Conservation (phyloP, 2,329 filamentous ascomycete species). For the Venturiaceae sp. region DNA sequence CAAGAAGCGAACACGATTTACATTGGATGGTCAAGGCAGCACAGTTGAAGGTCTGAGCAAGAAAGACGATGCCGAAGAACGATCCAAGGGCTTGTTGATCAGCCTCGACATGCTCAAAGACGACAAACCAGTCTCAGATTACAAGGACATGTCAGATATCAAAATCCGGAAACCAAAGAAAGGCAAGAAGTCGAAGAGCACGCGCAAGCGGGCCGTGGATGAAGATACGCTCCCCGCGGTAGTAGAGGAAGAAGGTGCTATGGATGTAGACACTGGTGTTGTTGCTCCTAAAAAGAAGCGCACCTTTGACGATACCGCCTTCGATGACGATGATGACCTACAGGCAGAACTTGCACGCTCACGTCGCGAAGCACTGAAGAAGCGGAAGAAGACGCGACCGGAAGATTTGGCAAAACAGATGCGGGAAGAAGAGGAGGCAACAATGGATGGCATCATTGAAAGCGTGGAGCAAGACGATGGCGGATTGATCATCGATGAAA, state of each 20-base stretch:
- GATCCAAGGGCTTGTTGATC: conserved; percentile 56
- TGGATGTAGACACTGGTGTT: conserved; percentile 60
- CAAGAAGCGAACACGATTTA: conserved; percentile 83
- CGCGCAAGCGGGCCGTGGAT: conserved; percentile 57
- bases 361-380: conserved; percentile 75
- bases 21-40: conserved; percentile 68
- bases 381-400: conserved; percentile 75
- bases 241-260: conserved; percentile 36
- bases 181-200: conserved; percentile 63
- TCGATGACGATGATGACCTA: conserved; percentile 87
- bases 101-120: conserved; percentile 63
- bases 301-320: conserved; percentile 54
- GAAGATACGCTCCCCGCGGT: conserved; percentile 43
- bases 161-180: conserved; percentile 94
- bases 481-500: conserved; percentile 89
- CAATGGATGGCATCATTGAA: conserved; percentile 36
- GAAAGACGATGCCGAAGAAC: conserved; percentile 44
- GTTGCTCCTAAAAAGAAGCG: conserved; percentile 46
- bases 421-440: conserved; percentile 47
- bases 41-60: conserved; percentile 47
- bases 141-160: conserved; percentile 74
- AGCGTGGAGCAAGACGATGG: conserved; percentile 47
- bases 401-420: conserved; percentile 82
- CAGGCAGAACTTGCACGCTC: conserved; percentile 80
- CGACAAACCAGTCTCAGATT: conserved; percentile 63